A percentile compares a stretch with the other conserved stretches of the same genome.
Evolutionary conservation across 192 early-diverging fungal species (phyloP).

Genomic region (Backusella luteola): DNA sequence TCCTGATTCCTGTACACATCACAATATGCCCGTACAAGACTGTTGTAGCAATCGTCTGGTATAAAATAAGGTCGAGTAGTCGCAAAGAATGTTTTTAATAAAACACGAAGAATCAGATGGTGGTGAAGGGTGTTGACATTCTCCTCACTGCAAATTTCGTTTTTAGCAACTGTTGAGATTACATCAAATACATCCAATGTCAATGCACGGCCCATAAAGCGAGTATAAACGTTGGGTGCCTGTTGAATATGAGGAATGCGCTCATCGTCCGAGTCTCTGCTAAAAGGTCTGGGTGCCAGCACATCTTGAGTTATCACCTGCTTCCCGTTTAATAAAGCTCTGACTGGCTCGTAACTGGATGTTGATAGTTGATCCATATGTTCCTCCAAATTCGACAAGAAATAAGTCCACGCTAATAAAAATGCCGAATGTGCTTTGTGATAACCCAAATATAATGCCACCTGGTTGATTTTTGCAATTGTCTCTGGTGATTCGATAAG

Average conservation of each 20-base stretch:
- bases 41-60: conserved; percentile 15
- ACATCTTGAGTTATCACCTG: not conserved
- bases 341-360: not conserved
- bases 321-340: conserved; percentile 10
- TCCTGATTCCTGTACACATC: conserved; percentile 14
- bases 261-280: not conserved
- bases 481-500: conserved; percentile 28
- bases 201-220: conserved; percentile 17
- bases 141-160: conserved; percentile 6
- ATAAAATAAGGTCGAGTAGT: conserved; percentile 22
- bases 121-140: conserved; percentile 12
- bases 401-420: conserved; percentile 46
- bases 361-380: not conserved
- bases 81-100: conserved; percentile 8
- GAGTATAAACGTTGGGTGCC: conserved; percentile 12
- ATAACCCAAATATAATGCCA: conserved; percentile 28
- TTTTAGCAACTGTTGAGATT: conserved; percentile 4
- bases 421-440: conserved; percentile 35
- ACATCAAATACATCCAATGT: conserved; percentile 21
- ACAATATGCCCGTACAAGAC: conserved; percentile 7
- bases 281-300: not conserved
- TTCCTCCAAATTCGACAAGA: conserved; percentile 21
- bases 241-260: conserved; percentile 15
- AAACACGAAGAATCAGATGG: not conserved
- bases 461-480: conserved; percentile 31